Base-by-base conservation (phyloP, 768 basidiomycete species). In the Termitomyces eurrhizus region DNA sequence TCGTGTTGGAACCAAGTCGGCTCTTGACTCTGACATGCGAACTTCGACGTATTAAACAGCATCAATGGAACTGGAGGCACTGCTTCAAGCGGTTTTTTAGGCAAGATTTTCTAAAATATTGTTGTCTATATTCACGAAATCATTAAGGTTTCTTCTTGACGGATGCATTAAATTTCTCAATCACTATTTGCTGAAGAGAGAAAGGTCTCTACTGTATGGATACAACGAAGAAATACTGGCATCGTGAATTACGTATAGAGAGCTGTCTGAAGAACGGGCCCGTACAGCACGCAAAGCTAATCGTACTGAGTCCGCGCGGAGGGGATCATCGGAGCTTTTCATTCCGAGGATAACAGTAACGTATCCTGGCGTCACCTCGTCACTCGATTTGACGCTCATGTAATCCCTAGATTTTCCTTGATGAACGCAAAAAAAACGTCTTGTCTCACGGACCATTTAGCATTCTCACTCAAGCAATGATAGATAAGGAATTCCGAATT, bases 271-370 rank as follows among this genome's bases (percentile, higher is more conserved):
- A 14, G 35, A 46, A 45, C 52, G 24, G 45, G n/a, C 7, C 59
- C 45, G 54, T 50, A 21, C 33, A n/a, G 21, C 41, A 12, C 48
- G 48, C 35, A 57, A 52, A 61, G 41, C 41, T 36, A 51, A 56
- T 61, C 55, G 49, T 56, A 61, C 48, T 24, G 29, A 56, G 18
- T 62, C 57, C 52, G 46, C 26, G 35, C 51, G 37, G 37, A 48
- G 37, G 52, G 57, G 58, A 62, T 59, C 62, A 50, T 50, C 48
- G 53, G 58, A 53, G 52, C 29, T 33, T 26, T 55, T 50, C 37
- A 46, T 36, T 42, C 44, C 33, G 41, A 59, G 36, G 42, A 24
- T 21, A 24, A 39, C 24, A 32, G 21, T 24, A 11, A 41, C 29
- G 26, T 32, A 29, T 44, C 6, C 6, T 21, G 6, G 7, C 11